These are phyloP conservation scores for Porphyra umbilicalis DNA, from an alignment of 31 red algal genomes.

Conservation along the genomic window DNA sequence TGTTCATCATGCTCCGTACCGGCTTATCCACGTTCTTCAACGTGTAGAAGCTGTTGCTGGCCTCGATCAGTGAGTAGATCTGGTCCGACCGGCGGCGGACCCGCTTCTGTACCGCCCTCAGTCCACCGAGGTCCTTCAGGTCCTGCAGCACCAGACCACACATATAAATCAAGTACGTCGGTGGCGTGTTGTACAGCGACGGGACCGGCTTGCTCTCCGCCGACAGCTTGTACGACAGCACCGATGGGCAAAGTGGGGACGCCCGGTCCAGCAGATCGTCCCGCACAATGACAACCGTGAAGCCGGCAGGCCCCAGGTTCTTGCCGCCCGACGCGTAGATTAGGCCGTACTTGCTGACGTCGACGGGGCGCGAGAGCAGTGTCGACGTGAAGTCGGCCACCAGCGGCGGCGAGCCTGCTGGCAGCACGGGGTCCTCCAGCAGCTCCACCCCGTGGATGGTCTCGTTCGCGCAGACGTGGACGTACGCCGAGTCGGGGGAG, in stretches of 20 bases:
- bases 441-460: conserved; percentile 51
- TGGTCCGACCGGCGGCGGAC: conserved; percentile 9
- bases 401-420: conserved; percentile 21
- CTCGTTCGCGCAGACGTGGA: conserved; percentile 46
- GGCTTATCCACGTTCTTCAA: conserved; percentile 12
- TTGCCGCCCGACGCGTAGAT: conserved; percentile 49
- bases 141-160: conserved; percentile 34
- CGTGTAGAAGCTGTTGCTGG: conserved; percentile 25
- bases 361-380: conserved; percentile 21
- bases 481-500: conserved; percentile 34
- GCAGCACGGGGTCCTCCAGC: conserved; percentile 25
- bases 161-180: conserved; percentile 48
- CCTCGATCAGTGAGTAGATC: conserved; percentile 27
- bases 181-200: conserved; percentile 51
- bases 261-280: conserved; percentile 19
- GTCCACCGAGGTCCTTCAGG: conserved; percentile 23
- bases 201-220: conserved; percentile 24
- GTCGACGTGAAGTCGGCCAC: conserved; percentile 51
- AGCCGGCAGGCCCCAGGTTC: conserved; percentile 49
- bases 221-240: conserved; percentile 25
- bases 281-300: conserved; percentile 27
- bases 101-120: conserved; percentile 13
- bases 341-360: conserved; percentile 36
- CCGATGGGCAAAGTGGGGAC: conserved; percentile 27
- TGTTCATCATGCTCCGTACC: conserved; percentile 42